Percentiles rank a stretch among this genome's conserved stretches.
phyloP scores from a whole-genome alignment of 2,329 filamentous ascomycete species.

The Diplodia seriata region DNA sequence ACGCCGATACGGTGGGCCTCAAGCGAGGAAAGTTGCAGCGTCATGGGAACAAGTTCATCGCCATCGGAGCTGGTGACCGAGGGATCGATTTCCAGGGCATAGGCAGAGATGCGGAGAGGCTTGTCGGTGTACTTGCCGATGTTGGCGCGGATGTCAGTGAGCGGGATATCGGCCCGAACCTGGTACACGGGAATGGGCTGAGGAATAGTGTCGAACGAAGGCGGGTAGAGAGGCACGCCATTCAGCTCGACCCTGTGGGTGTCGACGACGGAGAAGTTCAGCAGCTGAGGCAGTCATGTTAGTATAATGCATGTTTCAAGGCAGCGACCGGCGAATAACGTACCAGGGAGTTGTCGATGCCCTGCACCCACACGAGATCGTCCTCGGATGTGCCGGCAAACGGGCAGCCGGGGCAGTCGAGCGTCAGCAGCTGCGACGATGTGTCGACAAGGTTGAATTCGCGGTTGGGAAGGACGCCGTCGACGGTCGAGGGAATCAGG shows the following conservation, averaged over 20 bases:
- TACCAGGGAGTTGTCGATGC: constrained; percentile 47
- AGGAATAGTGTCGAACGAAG: constrained; percentile 42
- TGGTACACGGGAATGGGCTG: constrained; percentile 46
- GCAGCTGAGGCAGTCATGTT: constrained; percentile 39
- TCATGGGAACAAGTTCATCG: constrained; percentile 49
- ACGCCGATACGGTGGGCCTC: constrained; percentile 43
- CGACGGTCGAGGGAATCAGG: constrained; percentile 33
- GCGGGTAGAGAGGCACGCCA: constrained; percentile 49
- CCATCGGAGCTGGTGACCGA: constrained; percentile 46
- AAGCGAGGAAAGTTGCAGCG: constrained; percentile 45
- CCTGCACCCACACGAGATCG: constrained; percentile 42
- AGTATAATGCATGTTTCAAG: constrained; percentile 34
- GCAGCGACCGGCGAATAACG: constrained; percentile 32
- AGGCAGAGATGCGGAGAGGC: constrained; percentile 45
- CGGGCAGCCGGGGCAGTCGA: constrained; percentile 47
- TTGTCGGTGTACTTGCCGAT: constrained; percentile 35
- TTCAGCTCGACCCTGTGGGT: constrained; percentile 45
- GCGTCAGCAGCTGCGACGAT: constrained; percentile 42
- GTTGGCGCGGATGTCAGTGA: constrained; percentile 34
- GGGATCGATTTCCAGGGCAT: constrained; percentile 43
- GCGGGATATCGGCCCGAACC: constrained; percentile 38
- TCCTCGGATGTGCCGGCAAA: constrained; percentile 32
- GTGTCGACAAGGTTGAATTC: constrained; percentile 40
- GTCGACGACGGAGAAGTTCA: constrained; percentile 46
- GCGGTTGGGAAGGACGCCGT: constrained; percentile 40